Conservation (phyloP, 2,329 filamentous ascomycete species). For the Fusarium lateritium region DNA sequence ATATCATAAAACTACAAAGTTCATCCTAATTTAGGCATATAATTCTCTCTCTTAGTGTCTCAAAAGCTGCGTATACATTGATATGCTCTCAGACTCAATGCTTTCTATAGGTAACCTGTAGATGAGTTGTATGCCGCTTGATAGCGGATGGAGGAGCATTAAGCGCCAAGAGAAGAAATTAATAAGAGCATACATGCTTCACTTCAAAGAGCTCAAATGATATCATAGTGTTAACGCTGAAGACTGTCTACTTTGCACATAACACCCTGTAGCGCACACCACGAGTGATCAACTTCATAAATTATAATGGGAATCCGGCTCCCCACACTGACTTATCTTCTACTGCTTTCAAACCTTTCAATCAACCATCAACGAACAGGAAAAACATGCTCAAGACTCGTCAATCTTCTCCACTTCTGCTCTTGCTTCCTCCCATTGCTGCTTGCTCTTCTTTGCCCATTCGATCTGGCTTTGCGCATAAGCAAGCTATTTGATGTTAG, state of each 20-base stretch:
- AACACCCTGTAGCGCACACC: constrained; percentile 18
- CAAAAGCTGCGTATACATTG: too few relatives aligned
- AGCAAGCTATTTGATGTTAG: constrained; percentile 74
- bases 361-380: constrained; percentile 9
- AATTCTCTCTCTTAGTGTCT: too few relatives aligned
- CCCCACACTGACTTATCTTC: constrained; percentile 20
- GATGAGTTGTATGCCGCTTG: too few relatives aligned
- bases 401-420: constrained; percentile 92
- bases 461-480: constrained; percentile 95
- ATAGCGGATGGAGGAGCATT: too few relatives aligned
- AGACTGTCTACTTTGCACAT: constrained; percentile 12
- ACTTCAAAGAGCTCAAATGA: background rate
- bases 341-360: constrained; percentile 18
- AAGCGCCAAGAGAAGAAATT: too few relatives aligned
- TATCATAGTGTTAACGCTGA: constrained; percentile 1
- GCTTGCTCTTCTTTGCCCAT: constrained; percentile 91
- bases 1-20: too few relatives aligned
- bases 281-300: constrained; percentile 24
- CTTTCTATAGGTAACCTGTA: too few relatives aligned
- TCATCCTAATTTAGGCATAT: too few relatives aligned
- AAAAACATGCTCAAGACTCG: constrained; percentile 58
- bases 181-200: background rate
- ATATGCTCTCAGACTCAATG: too few relatives aligned
- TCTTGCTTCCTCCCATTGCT: constrained; percentile 93
- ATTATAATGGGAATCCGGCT: constrained; percentile 39